A percentile compares a stretch with the other conserved stretches of the same genome.
Conservation (phyloP, 768 basidiomycete genomes). For the Leucocoprinus birnbaumii region DNA sequence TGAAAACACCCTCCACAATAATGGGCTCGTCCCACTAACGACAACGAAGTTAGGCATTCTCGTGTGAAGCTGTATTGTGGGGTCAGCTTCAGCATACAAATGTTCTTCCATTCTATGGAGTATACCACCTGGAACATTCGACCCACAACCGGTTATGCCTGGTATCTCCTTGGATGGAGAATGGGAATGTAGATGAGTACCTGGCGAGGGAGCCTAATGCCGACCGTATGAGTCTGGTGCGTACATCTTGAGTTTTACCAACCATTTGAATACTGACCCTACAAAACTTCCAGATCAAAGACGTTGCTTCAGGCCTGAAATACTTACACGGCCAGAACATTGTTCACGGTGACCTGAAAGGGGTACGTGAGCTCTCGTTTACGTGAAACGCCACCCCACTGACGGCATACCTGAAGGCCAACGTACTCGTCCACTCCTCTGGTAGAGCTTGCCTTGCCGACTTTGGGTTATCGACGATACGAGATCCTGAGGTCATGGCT, state of each 20-base stretch:
- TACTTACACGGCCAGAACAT: slow-evolving; percentile 17
- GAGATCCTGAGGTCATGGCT: slow-evolving; percentile 3
- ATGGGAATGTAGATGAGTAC: slow-evolving; percentile 14
- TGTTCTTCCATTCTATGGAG: slow-evolving; percentile 16
- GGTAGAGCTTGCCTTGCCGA: slow-evolving; percentile 20
- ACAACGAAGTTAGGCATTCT: slow-evolving; percentile 5
- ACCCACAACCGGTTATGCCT: slow-evolving; percentile 10
- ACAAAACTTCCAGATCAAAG: slow-evolving; percentile 1
- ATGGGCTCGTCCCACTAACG: neutral
- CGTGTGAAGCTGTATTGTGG: slow-evolving; percentile 15
- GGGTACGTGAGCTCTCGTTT: slow-evolving; percentile 10
- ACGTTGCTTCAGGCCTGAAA: slow-evolving; percentile 16
- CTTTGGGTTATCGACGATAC: slow-evolving; percentile 20
- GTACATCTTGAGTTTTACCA: neutral
- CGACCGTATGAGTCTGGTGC: slow-evolving; percentile 9
- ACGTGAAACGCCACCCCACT: neutral
- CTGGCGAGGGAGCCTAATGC: slow-evolving; percentile 5
- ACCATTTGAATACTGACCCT: neutral
- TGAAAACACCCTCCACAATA: neutral
- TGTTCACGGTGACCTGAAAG: slow-evolving; percentile 21
- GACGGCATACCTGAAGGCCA: slow-evolving; percentile 9
- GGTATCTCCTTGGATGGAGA: slow-evolving; percentile 17
- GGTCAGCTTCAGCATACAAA: slow-evolving; percentile 14
- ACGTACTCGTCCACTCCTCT: slow-evolving; percentile 18
- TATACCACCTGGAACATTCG: slow-evolving; percentile 9